phyloP scores from a whole-genome alignment of 2,329 filamentous ascomycete genomes.

The Cladophialophora carrionii region DNA sequence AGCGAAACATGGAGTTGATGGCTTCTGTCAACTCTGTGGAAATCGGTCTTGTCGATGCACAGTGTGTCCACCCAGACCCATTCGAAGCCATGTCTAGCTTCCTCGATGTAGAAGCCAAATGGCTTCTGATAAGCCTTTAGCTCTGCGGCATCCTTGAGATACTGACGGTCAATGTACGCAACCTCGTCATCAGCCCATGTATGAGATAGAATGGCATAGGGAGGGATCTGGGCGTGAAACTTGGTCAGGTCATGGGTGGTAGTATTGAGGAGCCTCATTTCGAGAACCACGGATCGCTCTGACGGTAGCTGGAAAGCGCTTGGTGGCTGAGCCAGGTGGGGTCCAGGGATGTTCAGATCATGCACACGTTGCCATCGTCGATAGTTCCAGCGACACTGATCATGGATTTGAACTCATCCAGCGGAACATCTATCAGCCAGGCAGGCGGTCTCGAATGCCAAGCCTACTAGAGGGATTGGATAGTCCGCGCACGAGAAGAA shows the following conservation, averaged over 20 bases:
- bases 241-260: neutral
- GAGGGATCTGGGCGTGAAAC: neutral
- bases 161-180: neutral
- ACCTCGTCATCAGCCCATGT: neutral
- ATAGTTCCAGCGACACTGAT: too few relatives aligned
- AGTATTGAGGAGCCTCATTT: slow-evolving; percentile 3
- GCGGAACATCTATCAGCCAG: too few relatives aligned
- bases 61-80: slow-evolving; percentile 17
- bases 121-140: neutral
- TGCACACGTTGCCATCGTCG: neutral
- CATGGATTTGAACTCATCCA: too few relatives aligned
- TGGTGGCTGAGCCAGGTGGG: neutral
- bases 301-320: neutral
- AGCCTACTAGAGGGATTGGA: too few relatives aligned
- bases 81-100: neutral
- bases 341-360: neutral
- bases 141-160: neutral
- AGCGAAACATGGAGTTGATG: slow-evolving; percentile 32
- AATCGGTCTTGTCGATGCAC: slow-evolving; percentile 36
- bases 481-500: too few relatives aligned
- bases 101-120: neutral
- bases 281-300: neutral
- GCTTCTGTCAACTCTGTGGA: slow-evolving; percentile 27
- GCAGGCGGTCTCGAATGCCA: too few relatives aligned
- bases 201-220: neutral